Conservation (phyloP, 139 green algal species). For the Haematococcus sp. region DNA sequence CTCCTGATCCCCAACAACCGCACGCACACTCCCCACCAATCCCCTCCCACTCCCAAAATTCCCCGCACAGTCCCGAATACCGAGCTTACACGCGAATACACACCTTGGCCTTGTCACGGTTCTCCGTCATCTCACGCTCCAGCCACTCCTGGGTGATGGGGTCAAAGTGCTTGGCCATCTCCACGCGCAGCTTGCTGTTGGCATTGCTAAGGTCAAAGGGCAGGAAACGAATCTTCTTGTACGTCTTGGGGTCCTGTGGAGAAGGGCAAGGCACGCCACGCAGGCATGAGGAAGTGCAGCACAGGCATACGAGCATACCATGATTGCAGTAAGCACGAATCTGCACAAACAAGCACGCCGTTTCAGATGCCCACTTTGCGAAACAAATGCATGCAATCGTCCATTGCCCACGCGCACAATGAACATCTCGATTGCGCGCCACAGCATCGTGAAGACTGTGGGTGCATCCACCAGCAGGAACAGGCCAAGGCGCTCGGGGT, state of each 20-base stretch:
- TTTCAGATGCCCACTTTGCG: no score
- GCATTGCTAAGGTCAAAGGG: conserved; percentile 20
- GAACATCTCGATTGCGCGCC: conserved; percentile 43
- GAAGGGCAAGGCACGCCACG: neutral
- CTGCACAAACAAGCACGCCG: no score
- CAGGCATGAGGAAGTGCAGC: no score
- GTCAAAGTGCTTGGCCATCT: conserved; percentile 49
- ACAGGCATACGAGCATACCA: no score
- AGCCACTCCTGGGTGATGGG: conserved; percentile 54
- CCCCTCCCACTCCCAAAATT: no score
- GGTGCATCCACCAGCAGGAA: conserved; percentile 71
- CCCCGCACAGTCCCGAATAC: no score
- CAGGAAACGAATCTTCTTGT: conserved; percentile 56
- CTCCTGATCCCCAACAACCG: no score
- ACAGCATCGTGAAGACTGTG: conserved; percentile 64
- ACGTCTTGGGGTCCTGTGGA: conserved; percentile 70
- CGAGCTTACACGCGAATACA: no score
- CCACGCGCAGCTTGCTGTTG: conserved; percentile 25
- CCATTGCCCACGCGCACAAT: no score
- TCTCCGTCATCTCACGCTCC: conserved; percentile 64
- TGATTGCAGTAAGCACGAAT: no score
- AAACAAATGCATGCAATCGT: no score
- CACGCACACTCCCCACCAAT: no score
- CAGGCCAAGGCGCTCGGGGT: conserved; percentile 67
- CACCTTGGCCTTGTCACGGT: conserved; percentile 52